phyloP scores from a whole-genome alignment of 768 basidiomycete species.

The Mycena pura region DNA sequence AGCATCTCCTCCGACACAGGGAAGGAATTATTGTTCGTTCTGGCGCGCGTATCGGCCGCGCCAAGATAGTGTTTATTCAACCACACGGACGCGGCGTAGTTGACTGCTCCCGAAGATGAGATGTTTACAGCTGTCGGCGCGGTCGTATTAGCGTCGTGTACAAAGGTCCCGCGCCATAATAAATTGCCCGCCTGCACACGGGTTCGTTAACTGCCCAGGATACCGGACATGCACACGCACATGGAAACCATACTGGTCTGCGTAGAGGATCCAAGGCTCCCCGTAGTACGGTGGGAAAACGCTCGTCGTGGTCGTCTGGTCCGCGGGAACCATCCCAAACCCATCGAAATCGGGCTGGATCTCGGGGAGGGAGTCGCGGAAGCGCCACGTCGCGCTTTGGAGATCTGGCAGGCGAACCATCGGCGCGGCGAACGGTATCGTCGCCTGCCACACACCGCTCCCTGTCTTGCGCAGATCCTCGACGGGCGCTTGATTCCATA shows the following conservation, averaged over 20 bases:
- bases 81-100: constrained; percentile 60
- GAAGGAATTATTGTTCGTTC: constrained; percentile 23
- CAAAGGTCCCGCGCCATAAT: constrained; percentile 20
- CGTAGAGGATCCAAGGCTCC: constrained; percentile 61
- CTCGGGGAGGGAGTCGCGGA: constrained; percentile 64
- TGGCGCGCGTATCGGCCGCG: constrained; percentile 33
- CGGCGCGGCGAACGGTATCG: constrained; percentile 2
- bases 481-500: constrained; percentile 7
- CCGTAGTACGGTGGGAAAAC: constrained; percentile 57
- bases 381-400: constrained; percentile 51
- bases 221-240: too few species aligned
- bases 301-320: constrained; percentile 60
- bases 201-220: background rate
- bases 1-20: constrained; percentile 15
- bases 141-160: constrained; percentile 7
- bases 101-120: constrained; percentile 22
- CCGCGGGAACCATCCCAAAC: constrained; percentile 55
- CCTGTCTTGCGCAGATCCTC: constrained; percentile 28
- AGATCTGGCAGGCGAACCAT: constrained; percentile 31
- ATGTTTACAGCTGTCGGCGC: constrained; percentile 21
- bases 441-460: constrained; percentile 8
- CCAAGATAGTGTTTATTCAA: constrained; percentile 59
- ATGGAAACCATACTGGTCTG: constrained; percentile 66
- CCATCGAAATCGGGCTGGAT: constrained; percentile 54
- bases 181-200: constrained; percentile 16